A percentile compares a stretch with the other conserved stretches of the same genome.
Conservation (phyloP, 441 rosid species). For the Pelargonium fulgidum region DNA sequence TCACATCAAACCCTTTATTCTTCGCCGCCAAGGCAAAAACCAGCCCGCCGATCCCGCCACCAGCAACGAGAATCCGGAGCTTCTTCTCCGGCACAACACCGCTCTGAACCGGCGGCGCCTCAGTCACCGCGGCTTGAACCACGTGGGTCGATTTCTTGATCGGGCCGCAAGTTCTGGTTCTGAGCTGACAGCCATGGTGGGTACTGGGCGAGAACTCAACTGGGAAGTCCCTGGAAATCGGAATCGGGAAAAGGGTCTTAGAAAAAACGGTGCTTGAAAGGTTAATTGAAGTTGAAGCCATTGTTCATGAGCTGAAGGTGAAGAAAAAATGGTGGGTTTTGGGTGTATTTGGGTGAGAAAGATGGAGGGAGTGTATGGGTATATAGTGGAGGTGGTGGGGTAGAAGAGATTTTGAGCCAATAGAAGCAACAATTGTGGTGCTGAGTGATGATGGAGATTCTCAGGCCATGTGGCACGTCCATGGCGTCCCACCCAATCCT, state of each 20-base stretch:
- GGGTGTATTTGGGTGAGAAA: not conserved
- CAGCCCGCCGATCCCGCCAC: slow-evolving; percentile 86
- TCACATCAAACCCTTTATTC: slow-evolving; percentile 73
- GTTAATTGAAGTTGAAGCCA: slow-evolving; percentile 55
- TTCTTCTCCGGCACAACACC: slow-evolving; percentile 31
- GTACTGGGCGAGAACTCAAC: slow-evolving; percentile 35
- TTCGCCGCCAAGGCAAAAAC: slow-evolving; percentile 83
- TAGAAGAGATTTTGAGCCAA: not conserved
- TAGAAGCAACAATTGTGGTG: not conserved
- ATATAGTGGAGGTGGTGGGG: slow-evolving; percentile 7
- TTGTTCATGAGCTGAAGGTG: slow-evolving; percentile 14
- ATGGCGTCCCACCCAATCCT: not conserved
- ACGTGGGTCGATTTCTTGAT: slow-evolving; percentile 20
- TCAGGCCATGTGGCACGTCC: slow-evolving; percentile 38
- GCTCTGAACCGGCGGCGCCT: slow-evolving; percentile 17
- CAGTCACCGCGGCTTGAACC: slow-evolving; percentile 35
- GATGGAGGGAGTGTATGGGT: not conserved
- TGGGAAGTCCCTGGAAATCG: slow-evolving; percentile 26
- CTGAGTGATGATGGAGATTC: slow-evolving; percentile 25
- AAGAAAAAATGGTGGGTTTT: not conserved
- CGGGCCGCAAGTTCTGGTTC: slow-evolving; percentile 15
- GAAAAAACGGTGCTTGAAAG: slow-evolving; percentile 44
- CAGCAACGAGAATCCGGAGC: slow-evolving; percentile 62
- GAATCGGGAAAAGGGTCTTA: slow-evolving; percentile 42
- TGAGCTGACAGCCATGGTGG: slow-evolving; percentile 23